phyloP scores from a whole-genome alignment of 148 eudicot genomes.

The Spergularia marina region DNA sequence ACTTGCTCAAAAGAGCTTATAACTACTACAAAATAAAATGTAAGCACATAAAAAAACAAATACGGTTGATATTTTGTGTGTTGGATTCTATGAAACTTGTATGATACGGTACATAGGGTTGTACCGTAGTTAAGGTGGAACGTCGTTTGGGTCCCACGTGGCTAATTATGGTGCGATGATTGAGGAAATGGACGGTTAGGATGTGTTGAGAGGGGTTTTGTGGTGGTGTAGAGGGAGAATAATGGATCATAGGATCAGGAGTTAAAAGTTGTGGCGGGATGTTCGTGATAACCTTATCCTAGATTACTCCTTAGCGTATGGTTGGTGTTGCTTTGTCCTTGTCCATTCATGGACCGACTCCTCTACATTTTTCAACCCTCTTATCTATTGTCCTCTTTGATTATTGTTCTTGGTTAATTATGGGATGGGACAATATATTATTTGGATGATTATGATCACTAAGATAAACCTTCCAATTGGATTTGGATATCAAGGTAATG shows the following conservation, averaged over 20 bases:
- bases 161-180: neutral
- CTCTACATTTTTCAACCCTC: neutral
- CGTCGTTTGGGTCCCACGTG: neutral
- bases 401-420: neutral
- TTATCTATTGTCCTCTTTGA: slow-evolving; percentile 14
- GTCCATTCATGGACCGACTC: neutral
- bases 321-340: slow-evolving; percentile 10
- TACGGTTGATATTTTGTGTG: slow-evolving; percentile 11
- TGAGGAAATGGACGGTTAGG: slow-evolving; percentile 7
- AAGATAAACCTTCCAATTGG: too few species aligned
- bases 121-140: slow-evolving; percentile 1
- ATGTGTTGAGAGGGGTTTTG: neutral
- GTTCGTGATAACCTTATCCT: slow-evolving; percentile 29
- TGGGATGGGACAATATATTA: neutral
- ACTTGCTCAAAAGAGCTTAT: slow-evolving; percentile 5
- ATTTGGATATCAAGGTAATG: too few species aligned
- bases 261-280: slow-evolving; percentile 21
- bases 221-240: slow-evolving; percentile 4
- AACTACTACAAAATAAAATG: neutral
- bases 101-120: neutral
- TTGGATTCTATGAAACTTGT: slow-evolving; percentile 4
- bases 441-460: too few species aligned
- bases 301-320: slow-evolving; percentile 8
- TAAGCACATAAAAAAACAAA: neutral
- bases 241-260: neutral